phyloP scores from a whole-genome alignment of 2,329 filamentous ascomycete species.

The Pezicula neosporulosa region DNA sequence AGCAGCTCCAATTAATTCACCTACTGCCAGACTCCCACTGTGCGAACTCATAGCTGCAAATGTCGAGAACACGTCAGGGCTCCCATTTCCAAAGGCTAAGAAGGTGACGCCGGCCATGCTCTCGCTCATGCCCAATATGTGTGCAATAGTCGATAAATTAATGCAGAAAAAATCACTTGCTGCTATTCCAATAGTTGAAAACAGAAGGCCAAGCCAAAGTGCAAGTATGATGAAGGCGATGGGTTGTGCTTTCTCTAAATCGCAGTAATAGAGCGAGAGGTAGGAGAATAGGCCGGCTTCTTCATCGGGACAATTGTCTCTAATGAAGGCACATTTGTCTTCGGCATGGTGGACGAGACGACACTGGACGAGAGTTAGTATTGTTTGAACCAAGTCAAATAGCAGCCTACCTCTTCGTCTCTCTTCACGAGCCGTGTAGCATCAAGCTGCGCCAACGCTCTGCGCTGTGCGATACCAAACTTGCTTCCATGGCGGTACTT shows the following conservation, averaged over 20 bases:
- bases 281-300: slow-evolving; percentile 89
- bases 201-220: slow-evolving; percentile 82
- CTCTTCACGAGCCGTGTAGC: slow-evolving; percentile 20
- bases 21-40: slow-evolving; percentile 93
- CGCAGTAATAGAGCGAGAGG: slow-evolving; percentile 87
- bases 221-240: slow-evolving; percentile 77
- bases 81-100: slow-evolving; percentile 94
- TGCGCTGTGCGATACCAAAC: slow-evolving; percentile 23
- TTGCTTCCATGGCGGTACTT: slow-evolving; percentile 23
- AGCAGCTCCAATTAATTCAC: slow-evolving; percentile 91
- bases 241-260: slow-evolving; percentile 62
- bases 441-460: slow-evolving; percentile 21
- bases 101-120: slow-evolving; percentile 96
- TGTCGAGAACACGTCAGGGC: slow-evolving; percentile 96
- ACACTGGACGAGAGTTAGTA: slow-evolving; percentile 50
- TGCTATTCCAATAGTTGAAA: slow-evolving; percentile 95
- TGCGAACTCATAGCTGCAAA: slow-evolving; percentile 98
- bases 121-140: slow-evolving; percentile 87
- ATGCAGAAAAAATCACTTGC: slow-evolving; percentile 98
- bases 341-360: slow-evolving; percentile 70
- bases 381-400: neutral
- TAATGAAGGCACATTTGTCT: slow-evolving; percentile 87
- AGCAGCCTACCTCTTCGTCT: slow-evolving; percentile 26
- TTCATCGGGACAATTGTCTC: slow-evolving; percentile 78
- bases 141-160: slow-evolving; percentile 90